These are phyloP conservation scores for Tetrahymena borealis DNA, from an alignment of 73 alveolate species.

Conservation along the genomic window DNA sequence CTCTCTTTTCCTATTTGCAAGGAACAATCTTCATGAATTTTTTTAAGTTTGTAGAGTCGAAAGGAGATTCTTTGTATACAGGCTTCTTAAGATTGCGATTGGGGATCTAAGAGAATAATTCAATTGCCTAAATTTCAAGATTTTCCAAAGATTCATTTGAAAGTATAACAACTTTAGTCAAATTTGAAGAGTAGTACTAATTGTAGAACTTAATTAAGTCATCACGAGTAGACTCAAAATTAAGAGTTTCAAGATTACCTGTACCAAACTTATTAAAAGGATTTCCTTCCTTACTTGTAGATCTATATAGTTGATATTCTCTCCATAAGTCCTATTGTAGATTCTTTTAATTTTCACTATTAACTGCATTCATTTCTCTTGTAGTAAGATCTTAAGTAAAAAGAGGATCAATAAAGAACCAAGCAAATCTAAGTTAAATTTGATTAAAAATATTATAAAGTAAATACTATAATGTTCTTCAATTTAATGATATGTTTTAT, in stretches of 20 bases:
- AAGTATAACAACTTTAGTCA: slow-evolving; percentile 72
- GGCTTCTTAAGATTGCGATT: slow-evolving; percentile 39
- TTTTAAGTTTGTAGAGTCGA: slow-evolving; percentile 30
- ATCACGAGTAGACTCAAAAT: slow-evolving; percentile 68
- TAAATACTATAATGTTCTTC: no score
- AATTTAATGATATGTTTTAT: slow-evolving; percentile 69
- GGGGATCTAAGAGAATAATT: slow-evolving; percentile 59
- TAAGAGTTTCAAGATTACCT: slow-evolving; percentile 77
- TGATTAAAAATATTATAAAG: slow-evolving; percentile 58
- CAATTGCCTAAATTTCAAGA: slow-evolving; percentile 50
- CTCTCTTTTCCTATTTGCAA: slow-evolving; percentile 26
- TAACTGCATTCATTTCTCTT: slow-evolving; percentile 93
- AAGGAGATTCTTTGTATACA: slow-evolving; percentile 45
- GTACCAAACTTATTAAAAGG: slow-evolving; percentile 52
- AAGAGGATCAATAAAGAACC: slow-evolving; percentile 68
- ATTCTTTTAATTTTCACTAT: slow-evolving; percentile 60
- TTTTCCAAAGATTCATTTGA: slow-evolving; percentile 62
- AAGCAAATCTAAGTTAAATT: slow-evolving; percentile 83
- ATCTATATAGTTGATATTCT: slow-evolving; percentile 8
- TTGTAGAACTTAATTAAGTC: slow-evolving; percentile 64
- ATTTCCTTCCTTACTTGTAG: neutral
- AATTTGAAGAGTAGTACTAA: slow-evolving; percentile 72
- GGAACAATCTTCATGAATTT: slow-evolving; percentile 38
- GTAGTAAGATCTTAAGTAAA: slow-evolving; percentile 59
- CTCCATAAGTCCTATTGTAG: slow-evolving; percentile 17